Conservation (phyloP, 176 grass and related monocot species). For the Oryza brachyantha region DNA sequence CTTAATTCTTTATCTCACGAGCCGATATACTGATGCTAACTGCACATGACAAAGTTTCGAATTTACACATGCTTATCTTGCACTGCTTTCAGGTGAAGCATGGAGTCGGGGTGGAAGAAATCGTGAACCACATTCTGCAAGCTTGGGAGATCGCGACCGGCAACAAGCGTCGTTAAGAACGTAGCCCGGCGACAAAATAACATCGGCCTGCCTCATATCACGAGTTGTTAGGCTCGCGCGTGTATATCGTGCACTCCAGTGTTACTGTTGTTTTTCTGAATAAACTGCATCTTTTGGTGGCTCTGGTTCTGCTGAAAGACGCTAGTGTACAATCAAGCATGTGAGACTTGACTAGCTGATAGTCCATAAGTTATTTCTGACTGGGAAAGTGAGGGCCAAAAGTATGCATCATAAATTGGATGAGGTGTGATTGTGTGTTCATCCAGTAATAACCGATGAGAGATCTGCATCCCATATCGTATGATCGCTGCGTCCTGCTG, state of each 20-base stretch:
- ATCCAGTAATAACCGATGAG: too few relatives aligned
- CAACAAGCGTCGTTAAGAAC: constrained; percentile 52
- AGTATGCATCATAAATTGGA: not conserved
- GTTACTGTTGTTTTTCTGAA: not conserved
- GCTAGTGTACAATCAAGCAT: not conserved
- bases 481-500: too few relatives aligned
- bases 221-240: not conserved
- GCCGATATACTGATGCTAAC: not conserved
- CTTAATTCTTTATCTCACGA: not conserved
- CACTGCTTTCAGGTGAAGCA: constrained; percentile 69
- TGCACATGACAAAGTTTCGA: not conserved
- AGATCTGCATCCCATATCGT: too few relatives aligned
- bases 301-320: not conserved
- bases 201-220: not conserved
- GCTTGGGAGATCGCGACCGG: constrained; percentile 75
- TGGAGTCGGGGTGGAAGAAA: constrained; percentile 71
- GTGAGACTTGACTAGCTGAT: not conserved
- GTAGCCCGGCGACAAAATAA: too few relatives aligned
- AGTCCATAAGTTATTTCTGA: not conserved
- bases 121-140: constrained; percentile 69
- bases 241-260: not conserved
- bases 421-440: not conserved
- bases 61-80: not conserved
- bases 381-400: not conserved
- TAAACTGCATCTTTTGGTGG: not conserved